Base-by-base conservation (phyloP, 805 yeast genomes). In the Nadsonia fulvescens region DNA sequence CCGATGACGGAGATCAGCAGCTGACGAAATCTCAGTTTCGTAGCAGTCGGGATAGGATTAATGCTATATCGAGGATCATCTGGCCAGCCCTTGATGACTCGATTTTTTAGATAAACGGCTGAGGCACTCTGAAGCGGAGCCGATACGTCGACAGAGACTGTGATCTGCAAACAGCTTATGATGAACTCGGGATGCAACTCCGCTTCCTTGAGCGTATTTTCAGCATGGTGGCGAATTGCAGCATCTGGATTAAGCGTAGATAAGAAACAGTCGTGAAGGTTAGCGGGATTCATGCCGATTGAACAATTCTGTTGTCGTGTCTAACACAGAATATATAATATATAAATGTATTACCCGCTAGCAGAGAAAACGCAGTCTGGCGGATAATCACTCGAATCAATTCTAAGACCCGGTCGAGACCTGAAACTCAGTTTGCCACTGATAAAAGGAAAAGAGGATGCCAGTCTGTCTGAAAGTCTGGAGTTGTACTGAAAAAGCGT, bases 31-130 rank as follows among this genome's bases (percentile, higher is more conserved):
- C n/a, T n/a, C n/a, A n/a, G n/a, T 11, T 45, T 43, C 6, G 69
- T 61, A 39, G 83, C 51, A 0, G 81, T 71, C 1, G 68, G 60
- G 15, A 82, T 52, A 5, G 41, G 32, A 11, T 42, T 34, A n/a
- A n/a, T n/a, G n/a, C n/a, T n/a, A n/a, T n/a, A n/a, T n/a, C n/a
- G n/a, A n/a, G n/a, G n/a, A n/a, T n/a, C n/a, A n/a, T n/a, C n/a
- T n/a, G n/a, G n/a, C 95, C 95, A 83, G 27, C 64, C 58, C 18
- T 65, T 58, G 9, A 58, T 53, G 12, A 81, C 59, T 30, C 70
- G 60, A 47, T 86, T 83, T 46, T 86, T 86, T 47, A 81, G 66
- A 47, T 68, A 79, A 4, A 86, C 70, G 1, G 89, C 82, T 2
- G 91, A 74, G 8, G 91, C 77, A 25, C 67, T 54, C 37, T 70